A percentile compares a stretch with the other conserved stretches of the same genome.
Conservation (phyloP, 805 yeast species). For the Candida lessepsii region DNA sequence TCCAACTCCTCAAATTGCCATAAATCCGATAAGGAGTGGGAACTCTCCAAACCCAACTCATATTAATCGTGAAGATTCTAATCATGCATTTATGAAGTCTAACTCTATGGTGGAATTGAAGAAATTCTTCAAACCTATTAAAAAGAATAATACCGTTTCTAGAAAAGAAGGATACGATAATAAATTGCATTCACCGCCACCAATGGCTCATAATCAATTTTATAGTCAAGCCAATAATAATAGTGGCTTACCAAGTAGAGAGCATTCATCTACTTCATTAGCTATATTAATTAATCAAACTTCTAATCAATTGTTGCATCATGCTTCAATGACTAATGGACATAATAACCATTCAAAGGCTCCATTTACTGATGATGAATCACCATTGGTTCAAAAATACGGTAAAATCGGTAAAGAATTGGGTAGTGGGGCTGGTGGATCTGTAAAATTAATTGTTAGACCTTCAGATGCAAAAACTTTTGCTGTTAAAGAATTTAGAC, state of each 20-base stretch:
- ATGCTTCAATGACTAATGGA: conserved; percentile 36
- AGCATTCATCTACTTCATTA: conserved; percentile 36
- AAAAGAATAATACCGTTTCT: conserved; percentile 23
- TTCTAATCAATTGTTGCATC: conserved; percentile 35
- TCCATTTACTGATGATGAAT: conserved; percentile 33
- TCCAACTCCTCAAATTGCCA: conserved; percentile 1
- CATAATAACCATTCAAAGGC: conserved; percentile 25
- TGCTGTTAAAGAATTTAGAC: conserved; percentile 91
- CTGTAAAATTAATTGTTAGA: conserved; percentile 72
- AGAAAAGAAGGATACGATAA: conserved; percentile 21
- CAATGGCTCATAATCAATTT: conserved; percentile 17
- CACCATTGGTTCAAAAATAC: conserved; percentile 73
- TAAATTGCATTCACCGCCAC: conserved; percentile 31
- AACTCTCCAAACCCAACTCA: conserved; percentile 15
- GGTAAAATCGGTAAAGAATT: conserved; percentile 79
- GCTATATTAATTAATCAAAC: conserved; percentile 38
- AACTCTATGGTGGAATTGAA: conserved; percentile 70
- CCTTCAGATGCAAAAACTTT: conserved; percentile 66
- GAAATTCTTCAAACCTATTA: conserved; percentile 65
- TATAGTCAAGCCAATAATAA: conserved; percentile 5
- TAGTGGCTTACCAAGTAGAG: conserved; percentile 19
- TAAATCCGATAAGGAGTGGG: conserved; percentile 8
- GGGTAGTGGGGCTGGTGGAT: conserved; percentile 96
- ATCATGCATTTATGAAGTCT: conserved; percentile 33
- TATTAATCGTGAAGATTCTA: conserved; percentile 23